A percentile compares a stretch with the other conserved stretches of the same genome.
Conservation (phyloP, 192 early-diverging fungal species). For the Chytriomyces sp. region DNA sequence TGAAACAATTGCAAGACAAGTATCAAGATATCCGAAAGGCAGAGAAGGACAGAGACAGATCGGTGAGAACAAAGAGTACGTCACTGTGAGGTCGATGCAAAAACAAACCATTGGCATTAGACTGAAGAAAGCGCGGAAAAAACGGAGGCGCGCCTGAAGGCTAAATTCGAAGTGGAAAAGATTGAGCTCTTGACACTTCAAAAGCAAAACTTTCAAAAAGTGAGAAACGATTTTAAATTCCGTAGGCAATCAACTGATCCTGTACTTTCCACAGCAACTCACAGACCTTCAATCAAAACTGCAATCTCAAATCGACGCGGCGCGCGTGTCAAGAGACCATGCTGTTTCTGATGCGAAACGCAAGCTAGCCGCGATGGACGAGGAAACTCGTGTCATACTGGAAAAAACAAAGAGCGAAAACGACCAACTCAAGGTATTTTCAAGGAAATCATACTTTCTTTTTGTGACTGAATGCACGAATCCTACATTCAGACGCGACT, state of each 20-base stretch:
- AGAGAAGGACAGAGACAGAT: no score
- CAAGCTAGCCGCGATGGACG: constrained; percentile 13
- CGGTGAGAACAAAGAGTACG: no score
- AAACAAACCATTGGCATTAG: no score
- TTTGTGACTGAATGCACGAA: background rate
- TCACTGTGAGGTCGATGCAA: no score
- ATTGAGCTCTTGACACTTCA: constrained; percentile 22
- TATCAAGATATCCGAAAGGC: constrained; percentile 41
- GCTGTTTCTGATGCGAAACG: background rate
- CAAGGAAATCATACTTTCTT: background rate
- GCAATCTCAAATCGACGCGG: constrained; percentile 29
- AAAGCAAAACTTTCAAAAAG: constrained; percentile 26
- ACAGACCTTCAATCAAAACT: background rate
- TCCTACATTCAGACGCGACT: constrained; percentile 13
- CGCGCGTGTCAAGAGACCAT: constrained; percentile 18
- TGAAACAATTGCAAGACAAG: constrained; percentile 56
- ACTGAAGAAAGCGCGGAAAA: no score
- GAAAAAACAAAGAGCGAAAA: constrained; percentile 26
- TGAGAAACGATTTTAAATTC: background rate
- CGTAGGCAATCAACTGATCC: background rate
- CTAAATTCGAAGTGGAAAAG: constrained; percentile 21
- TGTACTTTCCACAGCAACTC: constrained; percentile 7
- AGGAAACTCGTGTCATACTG: constrained; percentile 22
- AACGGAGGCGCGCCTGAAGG: background rate
- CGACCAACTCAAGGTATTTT: constrained; percentile 24